These are phyloP conservation scores for Pistacia atlantica DNA, from an alignment of 345 rosid genomes.

Conservation along the genomic window DNA sequence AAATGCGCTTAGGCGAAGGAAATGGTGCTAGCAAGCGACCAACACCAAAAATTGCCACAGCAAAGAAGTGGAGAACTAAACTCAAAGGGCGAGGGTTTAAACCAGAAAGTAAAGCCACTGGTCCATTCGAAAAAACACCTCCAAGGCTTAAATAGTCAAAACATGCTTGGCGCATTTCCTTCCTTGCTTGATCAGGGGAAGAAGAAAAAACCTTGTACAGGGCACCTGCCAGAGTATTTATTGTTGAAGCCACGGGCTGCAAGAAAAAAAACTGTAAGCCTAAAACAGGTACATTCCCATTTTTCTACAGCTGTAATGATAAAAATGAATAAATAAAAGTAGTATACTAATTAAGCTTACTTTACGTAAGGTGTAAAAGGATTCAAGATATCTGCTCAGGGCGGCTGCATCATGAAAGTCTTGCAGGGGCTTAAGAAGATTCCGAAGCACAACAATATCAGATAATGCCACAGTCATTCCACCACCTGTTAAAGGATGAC, in stretches of 20 bases:
- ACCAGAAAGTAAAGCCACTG: slow-evolving; percentile 57
- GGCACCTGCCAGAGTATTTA: slow-evolving; percentile 57
- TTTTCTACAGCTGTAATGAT: too few relatives aligned
- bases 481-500: slow-evolving; percentile 58
- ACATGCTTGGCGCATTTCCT: slow-evolving; percentile 56
- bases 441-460: slow-evolving; percentile 50
- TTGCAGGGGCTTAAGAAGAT: slow-evolving; percentile 37
- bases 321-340: not conserved
- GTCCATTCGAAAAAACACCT: slow-evolving; percentile 50
- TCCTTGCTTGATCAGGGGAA: slow-evolving; percentile 51
- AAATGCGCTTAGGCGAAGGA: slow-evolving; percentile 45
- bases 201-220: slow-evolving; percentile 54
- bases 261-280: not conserved
- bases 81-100: slow-evolving; percentile 52
- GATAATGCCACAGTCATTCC: slow-evolving; percentile 63
- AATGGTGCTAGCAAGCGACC: slow-evolving; percentile 57
- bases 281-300: not conserved
- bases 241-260: slow-evolving; percentile 63
- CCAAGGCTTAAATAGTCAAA: slow-evolving; percentile 62
- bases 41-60: slow-evolving; percentile 55
- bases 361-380: slow-evolving; percentile 62
- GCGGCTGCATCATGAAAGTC: slow-evolving; percentile 42
- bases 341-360: slow-evolving; percentile 24
- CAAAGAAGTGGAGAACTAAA: slow-evolving; percentile 56
- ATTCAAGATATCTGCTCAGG: slow-evolving; percentile 44